These are phyloP conservation scores for Schizosaccharomyces lindneri DNA, from an alignment of 805 yeast species.

Conservation along the genomic window DNA sequence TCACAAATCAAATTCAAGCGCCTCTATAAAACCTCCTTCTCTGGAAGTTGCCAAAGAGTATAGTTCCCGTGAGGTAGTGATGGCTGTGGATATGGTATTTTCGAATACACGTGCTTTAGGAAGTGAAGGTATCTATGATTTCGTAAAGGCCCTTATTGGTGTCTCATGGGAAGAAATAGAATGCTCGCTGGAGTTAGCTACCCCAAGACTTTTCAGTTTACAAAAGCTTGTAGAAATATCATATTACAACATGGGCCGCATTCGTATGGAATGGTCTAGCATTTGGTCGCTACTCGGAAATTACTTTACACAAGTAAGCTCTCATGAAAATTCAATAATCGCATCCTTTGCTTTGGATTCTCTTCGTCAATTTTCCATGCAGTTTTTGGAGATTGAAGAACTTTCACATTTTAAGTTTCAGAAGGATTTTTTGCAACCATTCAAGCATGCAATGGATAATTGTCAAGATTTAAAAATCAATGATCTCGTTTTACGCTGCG, in stretches of 20 bases:
- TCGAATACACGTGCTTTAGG: constrained; percentile 54
- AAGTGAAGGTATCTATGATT: constrained; percentile 66
- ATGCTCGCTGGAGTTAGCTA: constrained; percentile 52
- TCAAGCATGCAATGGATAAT: constrained; percentile 49
- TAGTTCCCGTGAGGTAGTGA: background rate
- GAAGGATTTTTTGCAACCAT: constrained; percentile 77
- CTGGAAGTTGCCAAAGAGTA: background rate
- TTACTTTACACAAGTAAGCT: constrained; percentile 50
- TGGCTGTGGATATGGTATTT: constrained; percentile 58
- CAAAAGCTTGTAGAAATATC: constrained; percentile 94
- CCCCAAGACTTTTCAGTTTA: constrained; percentile 76
- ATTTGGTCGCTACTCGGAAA: constrained; percentile 86
- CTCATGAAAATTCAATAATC: constrained; percentile 48
- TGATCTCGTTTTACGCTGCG: constrained; percentile 74
- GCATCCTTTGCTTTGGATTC: constrained; percentile 82
- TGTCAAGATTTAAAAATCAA: constrained; percentile 46
- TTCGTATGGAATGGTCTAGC: constrained; percentile 87
- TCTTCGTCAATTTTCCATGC: constrained; percentile 68
- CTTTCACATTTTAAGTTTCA: constrained; percentile 89
- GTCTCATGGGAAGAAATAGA: constrained; percentile 81
- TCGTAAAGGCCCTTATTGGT: constrained; percentile 64
- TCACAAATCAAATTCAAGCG: background rate
- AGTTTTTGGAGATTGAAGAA: constrained; percentile 84
- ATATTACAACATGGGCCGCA: constrained; percentile 90
- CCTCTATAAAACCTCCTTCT: background rate